Conservation (phyloP, 2,329 filamentous ascomycete species). For the Thermothelomyces thermophilus region DNA sequence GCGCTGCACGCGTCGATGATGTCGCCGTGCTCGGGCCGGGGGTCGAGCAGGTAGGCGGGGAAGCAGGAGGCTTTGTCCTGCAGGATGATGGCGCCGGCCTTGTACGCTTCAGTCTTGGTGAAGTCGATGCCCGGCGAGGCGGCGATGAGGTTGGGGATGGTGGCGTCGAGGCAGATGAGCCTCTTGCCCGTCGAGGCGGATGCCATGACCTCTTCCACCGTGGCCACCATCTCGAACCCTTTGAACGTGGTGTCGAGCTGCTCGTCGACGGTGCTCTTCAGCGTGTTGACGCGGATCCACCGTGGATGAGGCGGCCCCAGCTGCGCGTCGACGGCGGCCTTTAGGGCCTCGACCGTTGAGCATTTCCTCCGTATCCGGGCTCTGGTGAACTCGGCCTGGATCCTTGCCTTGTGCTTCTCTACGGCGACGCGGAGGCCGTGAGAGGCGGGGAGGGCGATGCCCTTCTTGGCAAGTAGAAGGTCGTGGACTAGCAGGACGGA, state of each 20-base stretch:
- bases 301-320: conserved; percentile 60
- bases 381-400: conserved; percentile 77
- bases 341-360: conserved; percentile 54
- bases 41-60: conserved; percentile 79
- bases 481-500: conserved; percentile 82
- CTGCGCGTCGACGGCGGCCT: conserved; percentile 46
- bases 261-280: conserved; percentile 62
- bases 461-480: conserved; percentile 70
- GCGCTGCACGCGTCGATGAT: conserved; percentile 91
- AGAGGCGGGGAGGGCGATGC: conserved; percentile 71
- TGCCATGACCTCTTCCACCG: conserved; percentile 50
- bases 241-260: conserved; percentile 72
- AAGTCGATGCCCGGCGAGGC: conserved; percentile 67
- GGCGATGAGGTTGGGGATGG: conserved; percentile 79
- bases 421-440: conserved; percentile 73
- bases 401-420: conserved; percentile 71
- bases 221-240: conserved; percentile 49
- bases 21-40: conserved; percentile 60
- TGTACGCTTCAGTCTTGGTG: conserved; percentile 66
- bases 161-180: conserved; percentile 63
- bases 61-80: conserved; percentile 98
- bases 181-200: conserved; percentile 31
- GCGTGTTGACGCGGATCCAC: conserved; percentile 83
- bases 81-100: conserved; percentile 70
- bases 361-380: conserved; percentile 66